A percentile compares a stretch with the other conserved stretches of the same genome.
phyloP scores from a whole-genome alignment of 139 green algal species.

The Eudorina sp. region DNA sequence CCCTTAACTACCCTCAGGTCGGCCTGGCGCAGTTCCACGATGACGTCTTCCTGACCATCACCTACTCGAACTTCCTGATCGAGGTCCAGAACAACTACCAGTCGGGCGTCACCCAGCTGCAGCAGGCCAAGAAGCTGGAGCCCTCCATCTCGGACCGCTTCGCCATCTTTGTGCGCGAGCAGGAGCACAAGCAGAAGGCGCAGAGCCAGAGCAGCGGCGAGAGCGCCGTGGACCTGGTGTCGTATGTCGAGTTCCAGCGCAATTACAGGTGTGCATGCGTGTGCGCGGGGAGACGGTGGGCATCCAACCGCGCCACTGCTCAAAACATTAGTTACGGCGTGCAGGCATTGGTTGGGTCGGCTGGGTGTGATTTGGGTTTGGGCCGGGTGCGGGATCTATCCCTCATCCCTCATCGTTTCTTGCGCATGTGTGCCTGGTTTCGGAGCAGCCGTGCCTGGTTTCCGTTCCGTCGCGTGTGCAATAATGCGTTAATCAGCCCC shows the following conservation, averaged over 20 bases:
- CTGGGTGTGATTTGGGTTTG: too few species aligned
- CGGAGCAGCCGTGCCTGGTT: too few species aligned
- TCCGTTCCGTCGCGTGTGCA: too few species aligned
- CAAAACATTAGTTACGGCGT: too few species aligned
- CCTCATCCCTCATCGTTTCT: too few species aligned
- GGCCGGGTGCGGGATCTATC: too few species aligned
- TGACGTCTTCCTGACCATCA: constrained; percentile 54
- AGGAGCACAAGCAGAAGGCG: constrained; percentile 52
- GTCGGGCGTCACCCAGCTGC: constrained; percentile 55
- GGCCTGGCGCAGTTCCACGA: constrained; percentile 52
- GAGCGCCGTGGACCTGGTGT: constrained; percentile 53
- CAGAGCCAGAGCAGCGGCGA: constrained; percentile 53
- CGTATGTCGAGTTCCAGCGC: constrained; percentile 58
- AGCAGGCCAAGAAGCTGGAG: constrained; percentile 56
- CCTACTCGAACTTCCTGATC: constrained; percentile 57
- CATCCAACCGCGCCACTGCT: too few species aligned
- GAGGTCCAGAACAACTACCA: constrained; percentile 49
- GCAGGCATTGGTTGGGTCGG: too few species aligned
- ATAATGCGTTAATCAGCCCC: too few species aligned
- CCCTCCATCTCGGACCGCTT: constrained; percentile 58
- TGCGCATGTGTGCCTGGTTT: too few species aligned
- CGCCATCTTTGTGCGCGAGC: constrained; percentile 62
- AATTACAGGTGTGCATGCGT: constrained; percentile 6
- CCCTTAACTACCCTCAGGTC: constrained; percentile 39
- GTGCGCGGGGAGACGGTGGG: not conserved